phyloP scores from a whole-genome alignment of 2,329 filamentous ascomycete genomes.

The Colletotrichum liriopes region DNA sequence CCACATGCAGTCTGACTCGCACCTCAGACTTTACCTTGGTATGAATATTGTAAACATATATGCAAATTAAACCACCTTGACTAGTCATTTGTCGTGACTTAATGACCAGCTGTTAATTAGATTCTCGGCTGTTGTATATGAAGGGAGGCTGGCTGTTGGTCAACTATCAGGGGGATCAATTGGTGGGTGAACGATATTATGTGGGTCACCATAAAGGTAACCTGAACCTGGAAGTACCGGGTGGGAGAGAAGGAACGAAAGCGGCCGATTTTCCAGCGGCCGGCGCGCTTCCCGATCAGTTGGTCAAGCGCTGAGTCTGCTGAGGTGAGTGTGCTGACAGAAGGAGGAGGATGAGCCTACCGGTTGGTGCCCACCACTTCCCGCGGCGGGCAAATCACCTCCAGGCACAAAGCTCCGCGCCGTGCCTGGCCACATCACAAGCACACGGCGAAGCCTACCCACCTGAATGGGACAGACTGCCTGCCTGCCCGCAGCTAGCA shows the following conservation, averaged over 20 bases:
- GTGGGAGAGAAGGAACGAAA: not conserved
- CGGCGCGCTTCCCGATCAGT: slow-evolving; percentile 19
- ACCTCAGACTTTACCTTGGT: not conserved
- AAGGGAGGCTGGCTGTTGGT: not conserved
- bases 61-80: not conserved
- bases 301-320: slow-evolving; percentile 14
- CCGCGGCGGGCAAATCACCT: slow-evolving; percentile 8
- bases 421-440: slow-evolving; percentile 18
- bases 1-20: slow-evolving; percentile 1
- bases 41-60: not conserved
- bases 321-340: slow-evolving; percentile 14
- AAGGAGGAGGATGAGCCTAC: slow-evolving; percentile 7
- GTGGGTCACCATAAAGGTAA: slow-evolving; percentile 6
- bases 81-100: not conserved
- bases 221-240: not conserved
- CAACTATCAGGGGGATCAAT: not conserved
- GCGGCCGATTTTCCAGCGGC: slow-evolving; percentile 32
- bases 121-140: not conserved
- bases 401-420: slow-evolving; percentile 36
- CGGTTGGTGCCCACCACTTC: slow-evolving; percentile 26
- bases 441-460: slow-evolving; percentile 19
- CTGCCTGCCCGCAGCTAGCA: slow-evolving; percentile 26
- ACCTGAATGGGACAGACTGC: slow-evolving; percentile 19
- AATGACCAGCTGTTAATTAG: not conserved
- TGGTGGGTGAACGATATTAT: not conserved